Evolutionary conservation across 495 filamentous ascomycete genomes (phyloP).

Genomic region (Darksidea phi): DNA sequence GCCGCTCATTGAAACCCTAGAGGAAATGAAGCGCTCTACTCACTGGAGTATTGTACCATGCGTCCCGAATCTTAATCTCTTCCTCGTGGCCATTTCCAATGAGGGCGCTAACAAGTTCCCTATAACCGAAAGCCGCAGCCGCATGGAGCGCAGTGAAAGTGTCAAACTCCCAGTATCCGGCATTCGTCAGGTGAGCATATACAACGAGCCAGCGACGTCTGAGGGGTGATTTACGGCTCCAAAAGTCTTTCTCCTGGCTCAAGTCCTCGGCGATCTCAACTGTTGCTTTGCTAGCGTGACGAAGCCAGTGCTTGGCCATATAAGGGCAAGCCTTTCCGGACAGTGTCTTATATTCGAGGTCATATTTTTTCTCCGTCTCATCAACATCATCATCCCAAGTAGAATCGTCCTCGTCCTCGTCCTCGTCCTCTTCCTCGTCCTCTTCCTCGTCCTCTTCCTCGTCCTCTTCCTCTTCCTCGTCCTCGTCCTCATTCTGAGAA

Average conservation of each 20-base stretch:
- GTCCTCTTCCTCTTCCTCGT: no score
- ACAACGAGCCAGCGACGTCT: not conserved
- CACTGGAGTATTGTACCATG: conserved; percentile 25
- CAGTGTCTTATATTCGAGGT: no score
- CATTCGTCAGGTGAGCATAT: not conserved
- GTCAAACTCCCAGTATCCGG: not conserved
- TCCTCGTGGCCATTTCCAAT: conserved; percentile 6
- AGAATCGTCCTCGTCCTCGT: no score
- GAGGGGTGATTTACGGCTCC: not conserved
- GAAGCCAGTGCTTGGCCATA: conserved; percentile 6
- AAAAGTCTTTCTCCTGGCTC: not conserved
- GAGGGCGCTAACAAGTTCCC: not conserved
- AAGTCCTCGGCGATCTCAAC: conserved; percentile 3
- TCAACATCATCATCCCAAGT: no score
- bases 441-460: no score
- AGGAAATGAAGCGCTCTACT: no score
- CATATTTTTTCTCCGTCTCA: no score
- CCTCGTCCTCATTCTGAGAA: no score
- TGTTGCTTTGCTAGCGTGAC: conserved; percentile 12
- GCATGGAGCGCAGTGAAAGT: conserved; percentile 2
- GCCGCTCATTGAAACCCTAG: no score
- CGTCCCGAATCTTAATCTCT: conserved; percentile 1
- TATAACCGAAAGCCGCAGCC: not conserved
- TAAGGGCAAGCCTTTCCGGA: conserved; percentile 7
- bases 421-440: no score